Evolutionary conservation across 805 yeast species (phyloP).

Genomic region (Kazachstania kunashirensis): DNA sequence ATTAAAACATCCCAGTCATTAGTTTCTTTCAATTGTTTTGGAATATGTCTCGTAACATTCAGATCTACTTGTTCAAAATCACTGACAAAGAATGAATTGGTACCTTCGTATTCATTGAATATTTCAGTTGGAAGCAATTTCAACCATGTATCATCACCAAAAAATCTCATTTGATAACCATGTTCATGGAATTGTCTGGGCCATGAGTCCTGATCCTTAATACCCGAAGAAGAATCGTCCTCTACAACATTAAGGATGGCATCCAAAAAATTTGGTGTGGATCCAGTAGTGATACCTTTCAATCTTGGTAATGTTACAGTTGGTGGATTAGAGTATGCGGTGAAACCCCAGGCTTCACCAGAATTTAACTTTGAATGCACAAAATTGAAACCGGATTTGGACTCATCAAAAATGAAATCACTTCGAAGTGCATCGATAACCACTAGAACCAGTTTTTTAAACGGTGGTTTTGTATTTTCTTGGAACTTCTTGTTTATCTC

Average conservation of each 20-base stretch:
- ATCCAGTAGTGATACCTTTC: conserved; percentile 89
- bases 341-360: conserved; percentile 76
- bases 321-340: conserved; percentile 90
- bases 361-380: conserved; percentile 54
- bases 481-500: conserved; percentile 27
- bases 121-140: conserved; percentile 62
- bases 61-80: conserved; percentile 91
- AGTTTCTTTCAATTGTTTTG: conserved; percentile 38
- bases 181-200: conserved; percentile 46
- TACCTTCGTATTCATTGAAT: conserved; percentile 68
- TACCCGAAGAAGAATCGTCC: conserved; percentile 59
- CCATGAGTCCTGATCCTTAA: conserved; percentile 82
- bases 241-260: conserved; percentile 92
- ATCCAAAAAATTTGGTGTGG: conserved; percentile 88
- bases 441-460: conserved; percentile 63
- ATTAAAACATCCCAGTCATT: conserved; percentile 75
- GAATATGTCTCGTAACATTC: conserved; percentile 85
- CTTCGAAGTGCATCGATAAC: conserved; percentile 90
- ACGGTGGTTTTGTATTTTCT: conserved; percentile 30
- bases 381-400: conserved; percentile 52
- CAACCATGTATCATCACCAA: conserved; percentile 97
- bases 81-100: conserved; percentile 87
- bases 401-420: conserved; percentile 65
- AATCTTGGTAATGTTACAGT: conserved; percentile 92
- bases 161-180: conserved; percentile 52